Evolutionary conservation across 805 yeast genomes (phyloP), one percentile per base, ranked within the genome.

Genomic region (Monosporozyma yasuniensis): DNA sequence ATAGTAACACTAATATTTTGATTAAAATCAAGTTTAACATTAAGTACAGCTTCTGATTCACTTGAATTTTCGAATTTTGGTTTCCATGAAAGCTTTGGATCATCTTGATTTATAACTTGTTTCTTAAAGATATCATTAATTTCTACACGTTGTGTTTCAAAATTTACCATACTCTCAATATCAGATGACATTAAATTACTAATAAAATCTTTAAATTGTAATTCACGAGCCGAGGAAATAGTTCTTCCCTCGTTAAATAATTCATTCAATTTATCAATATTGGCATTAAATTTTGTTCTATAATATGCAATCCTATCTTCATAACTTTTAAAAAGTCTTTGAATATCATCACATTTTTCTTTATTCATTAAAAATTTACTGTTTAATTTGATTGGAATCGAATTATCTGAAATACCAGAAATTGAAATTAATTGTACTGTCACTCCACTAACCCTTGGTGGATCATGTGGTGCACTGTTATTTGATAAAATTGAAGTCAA

Each of bases 1-100:
- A 83, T 61, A 1, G 81, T 79, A 45, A 76, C 72, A 45, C 66
- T 66, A 37, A 75, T 69, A 48, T 75, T 74, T 44, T 73, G 71
- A 30, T 64, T 55, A 19, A 74, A 63, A 32, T 67, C 64, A 47
- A 80, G 56, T 18, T 78, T 77, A 3, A 79, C 58, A 1, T 60
- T 60, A 3, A 80, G 39, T 11, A 53, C 54, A 28, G 61, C 55
- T 50, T 64, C 56, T 58, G 65, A 68, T 42, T 49, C 47, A 37
- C 28, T 37, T 1, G 42, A 3, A 21, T 9, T 22, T 4, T 39
- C 27, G 9, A 18, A 3, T 12, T 21, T 39, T 21, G 16, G 27
- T 39, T 39, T 39, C 42, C 42, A 39, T 10, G 21, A 3, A 7
- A 39, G 21, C 5, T 19, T 14, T 21, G 42, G 27, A 30, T 19